Base-by-base conservation (phyloP, 108 stramenopile species). In the Cyclotella cryptica region DNA sequence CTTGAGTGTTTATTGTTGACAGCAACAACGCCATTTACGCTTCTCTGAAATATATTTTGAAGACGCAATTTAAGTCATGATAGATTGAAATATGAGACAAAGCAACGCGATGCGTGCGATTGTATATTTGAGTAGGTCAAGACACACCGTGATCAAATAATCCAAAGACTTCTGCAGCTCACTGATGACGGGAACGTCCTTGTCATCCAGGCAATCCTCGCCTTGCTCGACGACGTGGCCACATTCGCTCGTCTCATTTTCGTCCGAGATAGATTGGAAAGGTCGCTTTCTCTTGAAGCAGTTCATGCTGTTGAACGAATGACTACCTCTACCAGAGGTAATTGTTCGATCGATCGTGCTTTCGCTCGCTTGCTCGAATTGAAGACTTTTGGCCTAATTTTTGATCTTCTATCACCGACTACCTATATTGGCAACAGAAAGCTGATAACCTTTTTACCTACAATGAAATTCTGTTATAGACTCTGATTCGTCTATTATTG, bases 81-180 rank as follows among this genome's bases (percentile, higher is more conserved):
- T 53, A 28, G 13, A 5, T 39, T 51, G n/a, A n/a, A n/a, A n/a
- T 51, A 51, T 19, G 49, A 51, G n/a, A n/a, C n/a, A n/a, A n/a
- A n/a, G n/a, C n/a, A n/a, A n/a, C n/a, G 19, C 19, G 8, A 51
- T 35, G 2, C 35, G 35, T 35, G 8, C 17, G 49, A 19, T 19
- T 51, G 19, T 51, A 17, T 19, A 8, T 51, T 19, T 3, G 49
- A 8, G 19, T 7, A 19, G 3, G 26, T 3, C 0, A 45, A 26
- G 1, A 27, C 73, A n/a, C 49, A 42, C 78, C 41, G 78, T 53
- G 22, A 79, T 64, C 53, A 79, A 51, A 66, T 79, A 58, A 22
- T 71, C 71, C 62, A 79, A 70, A 35, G 78, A 63, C 14, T 12
- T 40, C 30, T 69, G 78, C 19, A 79, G 64, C n/a, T 79, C 75